Evolutionary conservation across 352 stramenopile genomes (phyloP), one percentile per base, ranked within the genome.

Genomic region (Halophytophthora polymorphica): DNA sequence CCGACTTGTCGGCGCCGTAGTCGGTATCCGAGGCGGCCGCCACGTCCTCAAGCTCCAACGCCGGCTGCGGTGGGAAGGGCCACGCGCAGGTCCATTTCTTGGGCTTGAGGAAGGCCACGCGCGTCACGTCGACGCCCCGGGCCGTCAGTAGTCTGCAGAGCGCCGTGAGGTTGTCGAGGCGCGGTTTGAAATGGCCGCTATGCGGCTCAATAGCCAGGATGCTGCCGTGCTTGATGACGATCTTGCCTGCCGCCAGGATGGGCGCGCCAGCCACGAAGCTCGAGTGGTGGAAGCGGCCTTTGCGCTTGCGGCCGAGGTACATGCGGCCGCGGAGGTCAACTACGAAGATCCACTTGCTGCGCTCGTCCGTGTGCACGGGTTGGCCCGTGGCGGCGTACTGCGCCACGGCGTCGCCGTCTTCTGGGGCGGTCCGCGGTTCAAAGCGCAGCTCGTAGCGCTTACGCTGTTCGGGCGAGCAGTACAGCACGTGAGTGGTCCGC

Each of bases 331-430:
- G 33, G 10, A 72, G 40, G 35, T 71, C 69, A 36, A 90, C 42
- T n/a, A 90, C 79, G 46, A 90, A 90, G 57, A 90, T 90, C 77
- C 77, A 88, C 47, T 90, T 90, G 46, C 70, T 85, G 29, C 55
- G 53, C 43, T 69, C 56, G 57, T 90, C 79, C 2, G 79, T 90
- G 23, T 86, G 59, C 31, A 84, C 71, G 5, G 68, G 39, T 8
- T 53, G 17, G 14, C 55, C 55, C 11, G 71, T 77, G 12, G 50
- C 42, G 7, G 55, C 65, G 42, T 81, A 90, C 15, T 62, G 37
- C 17, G 79, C 60, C 14, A 28, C 49, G 4, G 66, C 28, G 5
- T 28, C 29, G 0, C 44, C 35, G 11, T 25, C 29, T 6, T 56
- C 49, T 49, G 18, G 14, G 11, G 50, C 31, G 2, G 33, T 19